Base-by-base conservation (phyloP, 2,329 filamentous ascomycete genomes). In the Stachybotrys chlorohalonatus region DNA sequence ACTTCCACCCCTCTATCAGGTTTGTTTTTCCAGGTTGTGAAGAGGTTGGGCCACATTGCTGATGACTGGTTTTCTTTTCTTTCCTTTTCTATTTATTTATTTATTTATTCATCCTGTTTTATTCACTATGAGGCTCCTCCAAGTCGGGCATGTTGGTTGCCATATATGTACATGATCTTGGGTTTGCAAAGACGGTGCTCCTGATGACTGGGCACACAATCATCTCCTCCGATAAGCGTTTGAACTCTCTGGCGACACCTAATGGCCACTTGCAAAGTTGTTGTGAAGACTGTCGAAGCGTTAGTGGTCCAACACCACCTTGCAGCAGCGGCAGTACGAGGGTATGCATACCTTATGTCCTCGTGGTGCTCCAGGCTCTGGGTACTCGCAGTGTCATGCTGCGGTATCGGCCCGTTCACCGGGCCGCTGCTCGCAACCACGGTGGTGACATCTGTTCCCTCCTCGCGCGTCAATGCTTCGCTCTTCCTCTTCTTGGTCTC, bases 401-500 rank as follows among this genome's bases (percentile, higher is more conserved):
- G 48, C 6, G 36, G 24, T 16, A n/a, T 30, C 4, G 52, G 48
- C 11, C 17, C 61, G 62, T 91, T 87, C 15, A 90, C 85, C 1
- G 90, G 75, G 17, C 66, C 66, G 42, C 64, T 56, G 53, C 59
- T 68, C 5, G 60, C 65, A 15, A 65, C 54, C 3, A 60, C 30
- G 8, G 56, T 54, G 5, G 57, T 53, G 11, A 56, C 50, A 16
- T 39, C 48, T 11, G 31, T 24, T 9, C 17, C 31, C 16, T 52
- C 49, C n/a, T 52, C 52, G 17, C 42, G 11, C 31, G 47, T 7
- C 31, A 51, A n/a, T 52, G 45, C 45, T 11, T 16, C 31, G 11
- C 45, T 53, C 52, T 61, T 61, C 11, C 54, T 42, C 55, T 58
- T 56, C 58, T 82, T 86, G 68, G 89, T 85, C 50, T 86, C 87